Conservation (phyloP, 192 early-diverging fungal species). For the Glomus cerebriforme region DNA sequence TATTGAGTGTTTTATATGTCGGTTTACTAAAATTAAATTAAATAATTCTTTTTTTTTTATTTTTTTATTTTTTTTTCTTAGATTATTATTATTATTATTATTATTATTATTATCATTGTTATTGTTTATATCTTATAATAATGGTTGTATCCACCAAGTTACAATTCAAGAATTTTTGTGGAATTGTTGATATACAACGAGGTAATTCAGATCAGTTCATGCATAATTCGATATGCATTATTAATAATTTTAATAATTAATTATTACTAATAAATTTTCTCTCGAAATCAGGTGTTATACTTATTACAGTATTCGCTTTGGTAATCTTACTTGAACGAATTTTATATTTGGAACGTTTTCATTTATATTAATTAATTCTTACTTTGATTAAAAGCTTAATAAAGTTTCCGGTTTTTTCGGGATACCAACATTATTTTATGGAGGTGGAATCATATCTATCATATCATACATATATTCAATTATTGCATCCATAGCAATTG, state of each 20-base stretch:
- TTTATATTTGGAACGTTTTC: neutral
- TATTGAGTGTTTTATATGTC: too few species aligned
- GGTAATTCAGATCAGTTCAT: neutral
- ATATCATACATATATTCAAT: slow-evolving; percentile 11
- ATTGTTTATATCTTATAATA: too few species aligned
- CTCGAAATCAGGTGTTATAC: neutral
- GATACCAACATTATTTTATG: neutral
- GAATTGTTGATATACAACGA: neutral
- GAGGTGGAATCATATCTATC: neutral
- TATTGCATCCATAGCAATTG: neutral
- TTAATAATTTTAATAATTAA: neutral
- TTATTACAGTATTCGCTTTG: neutral
- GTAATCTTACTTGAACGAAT: neutral
- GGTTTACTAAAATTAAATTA: too few species aligned
- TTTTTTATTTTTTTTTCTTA: too few species aligned
- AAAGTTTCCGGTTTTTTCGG: slow-evolving; percentile 13
- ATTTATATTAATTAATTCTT: neutral
- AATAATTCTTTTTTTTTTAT: too few species aligned
- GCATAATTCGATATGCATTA: neutral
- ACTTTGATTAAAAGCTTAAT: neutral
- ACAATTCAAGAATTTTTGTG: neutral
- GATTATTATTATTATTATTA: too few species aligned
- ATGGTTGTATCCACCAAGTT: neutral
- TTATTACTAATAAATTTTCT: too few species aligned
- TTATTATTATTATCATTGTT: too few species aligned